These are phyloP conservation scores for Exophiala aquamarina DNA, from an alignment of 2,329 filamentous ascomycete genomes.

Conservation along the genomic window DNA sequence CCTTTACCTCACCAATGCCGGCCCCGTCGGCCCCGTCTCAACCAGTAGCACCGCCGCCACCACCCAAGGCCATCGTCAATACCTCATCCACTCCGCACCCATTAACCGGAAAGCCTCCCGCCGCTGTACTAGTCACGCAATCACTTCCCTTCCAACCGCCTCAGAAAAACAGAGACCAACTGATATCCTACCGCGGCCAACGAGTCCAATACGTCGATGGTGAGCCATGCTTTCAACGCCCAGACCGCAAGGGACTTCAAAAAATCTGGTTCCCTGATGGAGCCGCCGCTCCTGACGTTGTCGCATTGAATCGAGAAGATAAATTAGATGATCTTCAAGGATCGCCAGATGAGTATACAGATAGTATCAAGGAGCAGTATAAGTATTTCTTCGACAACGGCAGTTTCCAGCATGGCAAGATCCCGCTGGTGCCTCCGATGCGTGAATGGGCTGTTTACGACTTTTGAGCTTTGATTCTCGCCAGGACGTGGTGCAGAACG, in stretches of 20 bases:
- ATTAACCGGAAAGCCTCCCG: constrained; percentile 19
- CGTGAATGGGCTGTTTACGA: constrained; percentile 74
- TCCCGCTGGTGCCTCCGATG: constrained; percentile 77
- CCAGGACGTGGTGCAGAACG: no score
- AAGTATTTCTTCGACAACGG: constrained; percentile 64
- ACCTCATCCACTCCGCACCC: constrained; percentile 22
- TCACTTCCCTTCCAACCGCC: constrained; percentile 37
- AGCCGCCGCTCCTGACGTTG: constrained; percentile 52
- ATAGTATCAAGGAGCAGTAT: constrained; percentile 62
- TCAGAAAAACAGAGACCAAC: constrained; percentile 30
- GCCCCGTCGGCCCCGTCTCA: constrained; percentile 11
- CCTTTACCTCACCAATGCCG: constrained; percentile 27
- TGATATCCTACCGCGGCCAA: constrained; percentile 64
- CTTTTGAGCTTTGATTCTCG: constrained; percentile 50
- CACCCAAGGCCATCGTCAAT: constrained; percentile 16
- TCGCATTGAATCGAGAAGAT: constrained; percentile 50
- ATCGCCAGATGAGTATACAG: constrained; percentile 57
- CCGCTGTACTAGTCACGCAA: constrained; percentile 24
- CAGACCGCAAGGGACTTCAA: constrained; percentile 57
- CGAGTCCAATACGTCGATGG: constrained; percentile 54
- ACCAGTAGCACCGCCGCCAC: neutral
- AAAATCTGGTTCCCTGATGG: constrained; percentile 73
- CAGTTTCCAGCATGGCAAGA: constrained; percentile 64
- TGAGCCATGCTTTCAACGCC: constrained; percentile 50
- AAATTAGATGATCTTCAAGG: constrained; percentile 37